Evolutionary conservation across 2,329 filamentous ascomycete genomes (phyloP), one percentile per base, ranked within the genome.

Genomic region (Colletotrichum somersetense): DNA sequence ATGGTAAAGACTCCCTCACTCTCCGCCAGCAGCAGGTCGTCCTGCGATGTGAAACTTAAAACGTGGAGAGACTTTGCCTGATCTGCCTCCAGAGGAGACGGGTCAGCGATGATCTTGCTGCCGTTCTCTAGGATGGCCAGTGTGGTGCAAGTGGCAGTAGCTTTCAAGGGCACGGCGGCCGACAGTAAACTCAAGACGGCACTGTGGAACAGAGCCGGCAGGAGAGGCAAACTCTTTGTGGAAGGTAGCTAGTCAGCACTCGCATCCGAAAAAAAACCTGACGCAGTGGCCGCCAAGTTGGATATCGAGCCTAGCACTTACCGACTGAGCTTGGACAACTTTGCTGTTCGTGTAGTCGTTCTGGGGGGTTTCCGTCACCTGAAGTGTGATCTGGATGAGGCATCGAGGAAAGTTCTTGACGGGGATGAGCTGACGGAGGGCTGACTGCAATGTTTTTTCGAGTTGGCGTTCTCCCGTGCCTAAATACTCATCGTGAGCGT

Each of bases 131-230:
- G 77, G 42, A 94, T 85, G 30, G 91, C 91, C 73, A 94, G 81
- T 26, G 92, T 82, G 1, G 89, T 88, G 3, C 93, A 88, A 23
- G 90, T 91, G 55, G 92, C 88, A 16, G 92, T 92, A 73, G 91
- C 90, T 56, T 91, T 91, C 78, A 98, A 87, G 16, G 96, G 95
- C 44, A 98, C 88, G 1, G 93, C 92, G 35, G 93, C 94, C 55
- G 95, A 94, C 46, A 98, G 85, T 20, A 98, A 88, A 30, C 93
- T 91, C 50, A 96, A 84, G 48, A 95, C 85, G 6, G 93, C 88
- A 1, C 95, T 91, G 81, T 98, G 94, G 40, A 98, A 84, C 74
- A 98, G 87, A 44, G 93, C 89, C 33, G 96, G 94, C 66, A 99
- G 89, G 57, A 97, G 86, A 61, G 91, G 87, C 53, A 98, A 87